Percentiles rank a stretch among this genome's conserved stretches.
These are phyloP conservation scores for Cytospora chrysosperma DNA, from an alignment of 2,329 filamentous ascomycete genomes.

Conservation along the genomic window DNA sequence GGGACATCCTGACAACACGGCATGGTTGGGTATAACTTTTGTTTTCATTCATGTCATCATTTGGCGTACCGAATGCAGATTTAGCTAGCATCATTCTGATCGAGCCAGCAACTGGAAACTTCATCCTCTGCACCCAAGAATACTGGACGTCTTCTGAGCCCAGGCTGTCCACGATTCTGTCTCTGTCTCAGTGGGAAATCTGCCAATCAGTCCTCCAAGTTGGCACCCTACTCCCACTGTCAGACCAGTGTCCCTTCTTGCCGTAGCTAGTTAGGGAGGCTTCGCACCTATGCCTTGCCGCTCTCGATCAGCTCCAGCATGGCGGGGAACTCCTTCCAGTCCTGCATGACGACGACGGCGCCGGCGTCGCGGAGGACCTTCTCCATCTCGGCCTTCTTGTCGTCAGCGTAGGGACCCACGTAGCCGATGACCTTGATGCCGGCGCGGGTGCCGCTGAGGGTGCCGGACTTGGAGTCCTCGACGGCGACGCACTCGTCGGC, in stretches of 20 bases:
- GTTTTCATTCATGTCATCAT: not conserved
- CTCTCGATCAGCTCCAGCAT: constrained; percentile 47
- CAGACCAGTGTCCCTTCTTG: not conserved
- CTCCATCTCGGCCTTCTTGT: constrained; percentile 65
- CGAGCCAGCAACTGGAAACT: not conserved
- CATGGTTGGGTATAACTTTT: not conserved
- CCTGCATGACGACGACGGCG: constrained; percentile 59
- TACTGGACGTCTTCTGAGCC: not conserved
- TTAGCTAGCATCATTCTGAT: not conserved
- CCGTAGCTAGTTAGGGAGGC: not conserved
- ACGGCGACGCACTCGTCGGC: constrained; percentile 74
- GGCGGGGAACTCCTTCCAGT: constrained; percentile 57
- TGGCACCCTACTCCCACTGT: not conserved
- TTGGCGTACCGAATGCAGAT: not conserved
- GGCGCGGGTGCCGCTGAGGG: constrained; percentile 70
- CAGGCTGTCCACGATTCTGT: not conserved
- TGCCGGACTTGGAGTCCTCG: constrained; percentile 86
- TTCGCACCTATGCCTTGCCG: constrained; percentile 19
- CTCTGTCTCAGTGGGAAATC: not conserved
- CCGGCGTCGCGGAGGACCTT: constrained; percentile 60
- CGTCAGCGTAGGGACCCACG: constrained; percentile 70
- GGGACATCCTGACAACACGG: not conserved
- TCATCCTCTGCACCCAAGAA: not conserved
- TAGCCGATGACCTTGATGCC: constrained; percentile 82
- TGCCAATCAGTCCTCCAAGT: not conserved